Evolutionary conservation across 2,329 filamentous ascomycete species (phyloP).

Genomic region (Penicillium sp.): DNA sequence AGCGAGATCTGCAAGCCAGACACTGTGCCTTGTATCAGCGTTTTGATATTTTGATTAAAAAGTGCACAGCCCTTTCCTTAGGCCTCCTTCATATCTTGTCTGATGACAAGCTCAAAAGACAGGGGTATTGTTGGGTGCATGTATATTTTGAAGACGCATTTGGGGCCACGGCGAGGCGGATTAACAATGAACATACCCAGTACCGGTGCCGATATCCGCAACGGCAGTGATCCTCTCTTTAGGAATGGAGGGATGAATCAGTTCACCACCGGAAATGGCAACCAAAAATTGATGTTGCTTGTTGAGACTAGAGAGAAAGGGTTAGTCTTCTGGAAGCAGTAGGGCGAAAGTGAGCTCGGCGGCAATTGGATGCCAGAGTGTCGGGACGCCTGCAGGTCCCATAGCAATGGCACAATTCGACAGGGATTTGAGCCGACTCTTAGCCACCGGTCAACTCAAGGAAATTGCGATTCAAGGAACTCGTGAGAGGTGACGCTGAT

Average conservation of each 20-base stretch:
- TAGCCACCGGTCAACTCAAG: neutral
- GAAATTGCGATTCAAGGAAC: neutral
- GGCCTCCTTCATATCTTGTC: too few species aligned
- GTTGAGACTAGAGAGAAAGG: constrained; percentile 20
- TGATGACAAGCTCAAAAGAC: too few species aligned
- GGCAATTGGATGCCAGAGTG: constrained; percentile 2
- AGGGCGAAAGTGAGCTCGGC: neutral
- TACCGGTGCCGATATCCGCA: constrained; percentile 32
- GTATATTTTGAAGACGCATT: too few species aligned
- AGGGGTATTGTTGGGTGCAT: neutral
- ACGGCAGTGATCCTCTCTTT: constrained; percentile 15
- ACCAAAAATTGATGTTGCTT: constrained; percentile 26
- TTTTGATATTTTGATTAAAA: neutral
- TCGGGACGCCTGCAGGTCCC: constrained; percentile 3
- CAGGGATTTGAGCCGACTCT: neutral
- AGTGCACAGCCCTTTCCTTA: too few species aligned
- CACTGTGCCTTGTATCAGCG: constrained; percentile 6
- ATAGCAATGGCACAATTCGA: neutral
- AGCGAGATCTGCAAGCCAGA: constrained; percentile 26
- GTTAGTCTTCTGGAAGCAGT: neutral
- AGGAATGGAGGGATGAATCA: constrained; percentile 28
- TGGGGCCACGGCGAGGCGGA: neutral
- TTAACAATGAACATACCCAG: constrained; percentile 20
- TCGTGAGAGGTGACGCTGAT: neutral
- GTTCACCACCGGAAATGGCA: constrained; percentile 15